Evolutionary conservation across 169 alveolate species (phyloP), one percentile per base, ranked within the genome.

Genomic region (Eimeria maxima): DNA sequence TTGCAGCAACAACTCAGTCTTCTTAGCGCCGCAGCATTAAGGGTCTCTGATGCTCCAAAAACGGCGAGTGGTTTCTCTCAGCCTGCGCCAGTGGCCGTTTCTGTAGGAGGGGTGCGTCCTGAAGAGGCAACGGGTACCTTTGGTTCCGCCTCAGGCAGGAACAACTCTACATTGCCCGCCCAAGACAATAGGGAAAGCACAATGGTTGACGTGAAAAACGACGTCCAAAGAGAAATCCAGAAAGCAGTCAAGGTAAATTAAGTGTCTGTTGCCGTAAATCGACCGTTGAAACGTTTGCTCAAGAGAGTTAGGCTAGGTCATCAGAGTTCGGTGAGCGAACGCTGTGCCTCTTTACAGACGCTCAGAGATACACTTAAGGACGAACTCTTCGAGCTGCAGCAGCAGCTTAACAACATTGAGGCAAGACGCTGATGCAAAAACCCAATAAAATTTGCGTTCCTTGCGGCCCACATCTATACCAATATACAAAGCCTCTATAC

Each of bases 191-290:
- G 45, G 24, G 57, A 87, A n/a, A 60, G 65, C 42, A 22, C 94
- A 65, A 50, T 87, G 63, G 83, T 67, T 65, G 80, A 84, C 4
- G 69, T 84, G 42, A 94, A 94, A 53, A 76, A 42, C 14, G 94
- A 83, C 44, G 90, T 94, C 18, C 96, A 94, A 60, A 94, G 76
- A 42, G 96, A 94, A 38, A 55, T 94, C 24, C 93, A 94, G 38
- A 90, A 94, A 18, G 96, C 91, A n/a, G 89, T 94, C 29, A 94
- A 94, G 90, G 96, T 94, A 53, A 1, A 93, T 27, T 38, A 57
- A 20, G 42, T 27, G 33, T 2, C 8, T 10, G 38, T 22, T 16
- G n/a, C 4, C 55, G 83, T 18, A 18, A 5, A 33, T 42, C 83
- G 13, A 73, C 20, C 33, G 55, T 5, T 38, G 14, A 38, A 18